Base-by-base conservation (phyloP, 345 rosid genomes). In the Brassica juncea region DNA sequence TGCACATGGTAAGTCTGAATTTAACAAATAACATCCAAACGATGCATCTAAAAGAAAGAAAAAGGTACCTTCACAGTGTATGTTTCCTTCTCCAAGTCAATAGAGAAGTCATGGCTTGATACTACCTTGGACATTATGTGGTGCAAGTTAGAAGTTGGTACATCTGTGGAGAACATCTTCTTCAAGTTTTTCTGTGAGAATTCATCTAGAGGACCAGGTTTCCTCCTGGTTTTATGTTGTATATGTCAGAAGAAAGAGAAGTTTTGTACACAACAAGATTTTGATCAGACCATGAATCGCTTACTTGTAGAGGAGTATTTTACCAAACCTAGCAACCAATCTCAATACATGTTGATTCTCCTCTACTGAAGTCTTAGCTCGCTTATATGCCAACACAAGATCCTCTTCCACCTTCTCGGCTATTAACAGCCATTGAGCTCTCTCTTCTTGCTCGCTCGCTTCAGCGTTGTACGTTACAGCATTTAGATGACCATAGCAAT, bases 31-130 rank as follows among this genome's bases (percentile, higher is more conserved):
- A 32, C 25, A 23, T 61, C 88, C 76, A 19, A 78, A 42, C n/a
- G 14, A 62, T 12, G 28, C 6, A 58, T 86, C 78, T 60, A 88
- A 72, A 81, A 79, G 70, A 73, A 66, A 23, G 68, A 63, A 68
- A 72, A 52, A 68, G 47, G 55, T 82, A 93, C 93, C 93, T 80
- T 85, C 7, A 90, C 86, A 74, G 55, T 76, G 84, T 87, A 91
- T 66, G 68, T 55, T 44, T 89, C 91, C 78, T 88, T 89, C 77
- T 83, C 71, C 49, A 67, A 62, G 47, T 80, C 79, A 60, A 82
- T 59, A 75, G 70, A 72, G 72, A 86, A 52, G 27, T 78, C 88
- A 55, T 90, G 65, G 58, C 62, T 80, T 9, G 85, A 85, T 71
- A 78, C 82, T 52, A 83, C 87, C 67, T 52, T 75, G 72, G 75